Base-by-base conservation (phyloP, 208 protist species). In the Crithidia acanthocephali region DNA sequence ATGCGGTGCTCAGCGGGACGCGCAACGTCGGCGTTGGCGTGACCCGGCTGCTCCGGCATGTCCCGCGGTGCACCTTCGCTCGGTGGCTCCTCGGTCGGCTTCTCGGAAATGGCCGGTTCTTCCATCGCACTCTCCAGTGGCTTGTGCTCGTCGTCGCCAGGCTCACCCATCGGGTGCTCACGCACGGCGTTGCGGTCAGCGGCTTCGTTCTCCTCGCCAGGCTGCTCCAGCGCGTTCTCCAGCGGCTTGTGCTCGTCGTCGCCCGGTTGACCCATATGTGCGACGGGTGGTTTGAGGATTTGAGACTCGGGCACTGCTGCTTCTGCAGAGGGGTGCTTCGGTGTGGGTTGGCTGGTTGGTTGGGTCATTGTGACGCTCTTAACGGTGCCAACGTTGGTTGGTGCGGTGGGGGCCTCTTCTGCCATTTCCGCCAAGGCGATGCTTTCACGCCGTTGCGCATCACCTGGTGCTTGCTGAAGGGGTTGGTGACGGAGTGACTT, bases 81-180 rank as follows among this genome's bases (percentile, higher is more conserved):
- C n/a, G n/a, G n/a, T n/a, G n/a, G n/a, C n/a, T n/a, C n/a, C n/a
- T n/a, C n/a, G n/a, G n/a, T n/a, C n/a, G n/a, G n/a, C n/a, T n/a
- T n/a, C n/a, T n/a, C n/a, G 37, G 37, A 44, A 6, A 44, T 13
- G 37, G 13, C 37, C 13, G 37, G 13, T 18, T 78, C 69, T 10
- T 27, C 23, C 66, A 80, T 56, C 58, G 68, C 71, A 59, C 69
- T 62, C 72, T 83, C 72, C 59, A 79, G 51, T 23, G 28, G 51
- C 64, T 69, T 59, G 18, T 48, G 18, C 8, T 68, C 62, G 23
- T 68, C 44, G 62, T 68, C 62, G 25, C 45, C 62, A 8, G 62
- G 45, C n/a, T 28, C 48, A 25, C 62, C 62, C 62, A 68, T 68
- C 45, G 27, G 45, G 45, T 56, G 62, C 64, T 69, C 53, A 44